Evolutionary conservation across 371 early-diverging fungal species (phyloP).

Genomic region (Mortierella polycephala): DNA sequence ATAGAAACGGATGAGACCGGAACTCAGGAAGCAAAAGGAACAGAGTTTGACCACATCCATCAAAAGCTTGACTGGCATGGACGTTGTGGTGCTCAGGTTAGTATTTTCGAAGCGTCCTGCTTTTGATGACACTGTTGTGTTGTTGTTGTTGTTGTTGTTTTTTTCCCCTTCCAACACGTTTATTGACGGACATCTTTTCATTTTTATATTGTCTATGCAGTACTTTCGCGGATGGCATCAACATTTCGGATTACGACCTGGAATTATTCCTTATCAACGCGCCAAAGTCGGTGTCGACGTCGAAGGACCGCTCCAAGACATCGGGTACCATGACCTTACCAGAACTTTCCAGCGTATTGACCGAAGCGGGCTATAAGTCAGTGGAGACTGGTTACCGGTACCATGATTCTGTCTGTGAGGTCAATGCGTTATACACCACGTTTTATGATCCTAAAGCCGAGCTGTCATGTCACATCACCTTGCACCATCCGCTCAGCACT

Average conservation of each 20-base stretch:
- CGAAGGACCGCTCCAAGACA: not conserved
- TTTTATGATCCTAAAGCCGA: constrained; percentile 3
- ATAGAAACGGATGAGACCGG: not conserved
- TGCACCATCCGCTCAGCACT: constrained; percentile 6
- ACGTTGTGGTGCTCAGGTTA: not conserved
- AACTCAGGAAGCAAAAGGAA: not conserved
- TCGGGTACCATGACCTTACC: not conserved
- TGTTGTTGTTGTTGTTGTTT: too few species aligned
- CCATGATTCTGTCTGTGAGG: constrained; percentile 2
- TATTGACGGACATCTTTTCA: not conserved
- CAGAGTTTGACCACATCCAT: not conserved
- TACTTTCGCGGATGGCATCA: constrained; percentile 6
- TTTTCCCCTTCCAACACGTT: too few species aligned
- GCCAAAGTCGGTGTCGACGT: not conserved
- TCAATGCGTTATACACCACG: constrained; percentile 9
- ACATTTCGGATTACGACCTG: constrained; percentile 11
- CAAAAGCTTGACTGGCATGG: not conserved
- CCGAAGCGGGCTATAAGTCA: constrained; percentile 4
- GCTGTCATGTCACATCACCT: constrained; percentile 2
- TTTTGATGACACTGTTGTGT: too few species aligned
- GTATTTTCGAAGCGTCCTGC: too few species aligned
- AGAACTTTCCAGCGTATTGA: not conserved
- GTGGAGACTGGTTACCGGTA: constrained; percentile 1
- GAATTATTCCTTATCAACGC: constrained; percentile 1
- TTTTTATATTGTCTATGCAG: not conserved